phyloP scores from a whole-genome alignment of 106 monocot species.

The Hemerocallis citrina region DNA sequence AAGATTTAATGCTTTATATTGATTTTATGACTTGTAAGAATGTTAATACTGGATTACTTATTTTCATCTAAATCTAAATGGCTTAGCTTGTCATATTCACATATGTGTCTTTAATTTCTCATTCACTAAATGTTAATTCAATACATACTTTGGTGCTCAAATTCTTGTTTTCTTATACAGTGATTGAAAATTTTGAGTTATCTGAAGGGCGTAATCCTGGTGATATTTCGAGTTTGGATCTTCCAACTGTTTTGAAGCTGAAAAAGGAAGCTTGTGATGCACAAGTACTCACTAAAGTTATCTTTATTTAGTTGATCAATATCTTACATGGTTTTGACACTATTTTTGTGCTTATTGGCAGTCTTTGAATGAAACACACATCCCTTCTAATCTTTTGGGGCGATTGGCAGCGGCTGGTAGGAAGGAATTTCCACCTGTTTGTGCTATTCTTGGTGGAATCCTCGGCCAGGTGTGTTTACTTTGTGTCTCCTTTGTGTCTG shows the following conservation, averaged over 20 bases:
- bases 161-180: constrained; percentile 26
- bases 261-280: constrained; percentile 63
- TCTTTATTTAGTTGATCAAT: background rate
- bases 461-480: constrained; percentile 70
- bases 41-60: too few relatives aligned
- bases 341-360: constrained; percentile 14
- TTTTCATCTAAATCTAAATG: too few relatives aligned
- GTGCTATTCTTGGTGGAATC: constrained; percentile 83
- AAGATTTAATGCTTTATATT: too few relatives aligned
- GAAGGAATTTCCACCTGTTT: constrained; percentile 80
- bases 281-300: constrained; percentile 43
- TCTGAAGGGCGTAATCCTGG: constrained; percentile 37
- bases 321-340: constrained; percentile 11
- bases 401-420: constrained; percentile 49
- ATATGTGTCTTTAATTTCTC: background rate
- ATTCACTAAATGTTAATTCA: background rate
- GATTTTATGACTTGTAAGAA: too few relatives aligned
- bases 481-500: background rate
- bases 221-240: constrained; percentile 45
- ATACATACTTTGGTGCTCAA: background rate
- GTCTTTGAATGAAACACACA: constrained; percentile 59
- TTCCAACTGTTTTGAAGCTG: constrained; percentile 41
- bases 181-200: constrained; percentile 64
- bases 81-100: background rate
- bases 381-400: constrained; percentile 44